phyloP scores from a whole-genome alignment of 1,139 yeast genomes.

The Yamadazyma kanchanaburiensis region DNA sequence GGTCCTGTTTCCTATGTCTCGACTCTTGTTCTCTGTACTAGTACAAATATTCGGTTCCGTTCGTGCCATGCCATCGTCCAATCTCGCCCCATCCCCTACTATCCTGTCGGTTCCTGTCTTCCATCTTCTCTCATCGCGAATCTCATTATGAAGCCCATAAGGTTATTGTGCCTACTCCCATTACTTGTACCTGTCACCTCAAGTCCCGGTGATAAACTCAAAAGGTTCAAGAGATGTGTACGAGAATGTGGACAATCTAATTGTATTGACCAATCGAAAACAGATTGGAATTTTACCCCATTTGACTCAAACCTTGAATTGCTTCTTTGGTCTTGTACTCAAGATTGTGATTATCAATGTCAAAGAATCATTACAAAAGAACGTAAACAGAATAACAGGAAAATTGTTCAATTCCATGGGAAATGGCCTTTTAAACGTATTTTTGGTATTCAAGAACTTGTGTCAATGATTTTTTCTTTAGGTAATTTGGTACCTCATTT shows the following conservation, averaged over 20 bases:
- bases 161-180: no score
- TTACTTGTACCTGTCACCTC: no score
- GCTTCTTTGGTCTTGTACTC: constrained; percentile 73
- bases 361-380: constrained; percentile 67
- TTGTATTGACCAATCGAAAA: constrained; percentile 5
- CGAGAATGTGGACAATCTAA: constrained; percentile 51
- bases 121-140: no score
- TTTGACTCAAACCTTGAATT: constrained; percentile 39
- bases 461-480: constrained; percentile 76
- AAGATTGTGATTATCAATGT: constrained; percentile 90
- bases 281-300: constrained; percentile 22
- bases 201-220: constrained; percentile 79
- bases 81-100: no score
- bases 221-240: constrained; percentile 65
- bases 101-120: no score
- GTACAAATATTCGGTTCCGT: no score
- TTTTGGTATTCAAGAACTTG: constrained; percentile 78
- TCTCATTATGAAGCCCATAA: no score
- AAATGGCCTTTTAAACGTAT: constrained; percentile 91
- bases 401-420: constrained; percentile 85
- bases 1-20: no score
- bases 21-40: no score
- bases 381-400: constrained; percentile 41
- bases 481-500: constrained; percentile 78
- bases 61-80: no score